These are phyloP conservation scores for Aaosphaeria pasadenensis DNA, from an alignment of 2,329 filamentous ascomycete genomes.

Conservation along the genomic window DNA sequence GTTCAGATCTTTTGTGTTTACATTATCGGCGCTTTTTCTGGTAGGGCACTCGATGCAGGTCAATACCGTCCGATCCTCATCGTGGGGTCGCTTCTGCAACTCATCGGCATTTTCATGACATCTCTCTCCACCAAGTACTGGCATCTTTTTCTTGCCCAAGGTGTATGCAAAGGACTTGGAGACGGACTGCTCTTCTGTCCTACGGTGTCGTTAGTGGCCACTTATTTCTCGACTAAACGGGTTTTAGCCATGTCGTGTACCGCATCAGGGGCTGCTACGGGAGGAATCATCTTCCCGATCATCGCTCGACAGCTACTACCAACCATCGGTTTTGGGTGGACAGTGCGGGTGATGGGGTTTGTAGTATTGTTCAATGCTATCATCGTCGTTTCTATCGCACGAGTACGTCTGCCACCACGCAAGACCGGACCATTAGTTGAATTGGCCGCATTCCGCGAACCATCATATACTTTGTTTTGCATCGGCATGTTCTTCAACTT, in stretches of 20 bases:
- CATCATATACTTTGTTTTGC: slow-evolving; percentile 29
- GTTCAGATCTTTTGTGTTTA: slow-evolving; percentile 48
- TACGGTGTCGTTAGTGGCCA: slow-evolving; percentile 22
- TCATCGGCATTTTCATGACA: slow-evolving; percentile 49
- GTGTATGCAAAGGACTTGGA: slow-evolving; percentile 21
- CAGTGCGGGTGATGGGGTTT: slow-evolving; percentile 61
- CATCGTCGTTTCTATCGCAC: slow-evolving; percentile 22
- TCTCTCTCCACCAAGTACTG: slow-evolving; percentile 46
- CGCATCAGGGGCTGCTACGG: slow-evolving; percentile 49
- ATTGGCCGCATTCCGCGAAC: slow-evolving; percentile 34
- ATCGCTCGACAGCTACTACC: slow-evolving; percentile 54
- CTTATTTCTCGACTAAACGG: slow-evolving; percentile 56
- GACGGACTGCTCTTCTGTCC: slow-evolving; percentile 18
- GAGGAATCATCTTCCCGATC: slow-evolving; percentile 47
- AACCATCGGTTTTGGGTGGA: slow-evolving; percentile 57
- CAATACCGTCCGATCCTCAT: slow-evolving; percentile 41
- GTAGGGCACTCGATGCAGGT: slow-evolving; percentile 48
- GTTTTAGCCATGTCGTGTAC: slow-evolving; percentile 56
- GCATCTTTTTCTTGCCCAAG: slow-evolving; percentile 34
- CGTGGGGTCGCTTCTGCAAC: slow-evolving; percentile 37
- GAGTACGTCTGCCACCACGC: slow-evolving; percentile 28
- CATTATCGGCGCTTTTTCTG: slow-evolving; percentile 43
- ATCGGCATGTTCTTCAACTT: slow-evolving; percentile 22
- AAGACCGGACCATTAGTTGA: slow-evolving; percentile 33
- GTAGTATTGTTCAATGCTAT: slow-evolving; percentile 52